Evolutionary conservation across 345 rosid species (phyloP).

Genomic region (Ceriops zippeliana): DNA sequence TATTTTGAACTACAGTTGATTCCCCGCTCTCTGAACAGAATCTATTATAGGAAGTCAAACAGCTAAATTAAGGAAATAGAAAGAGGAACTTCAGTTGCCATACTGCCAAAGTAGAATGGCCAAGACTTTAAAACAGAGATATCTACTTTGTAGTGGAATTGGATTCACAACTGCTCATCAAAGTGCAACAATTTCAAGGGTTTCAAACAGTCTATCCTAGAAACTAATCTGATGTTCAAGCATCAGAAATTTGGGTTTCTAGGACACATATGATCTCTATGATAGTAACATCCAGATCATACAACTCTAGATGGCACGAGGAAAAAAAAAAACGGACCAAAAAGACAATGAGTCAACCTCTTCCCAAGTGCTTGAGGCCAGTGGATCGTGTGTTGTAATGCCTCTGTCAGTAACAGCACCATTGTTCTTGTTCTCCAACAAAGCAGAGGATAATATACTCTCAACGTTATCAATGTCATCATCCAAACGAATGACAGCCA

Average conservation of each 20-base stretch:
- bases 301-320: not conserved
- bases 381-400: slow-evolving; percentile 57
- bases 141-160: not conserved
- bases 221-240: not conserved
- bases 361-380: slow-evolving; percentile 96
- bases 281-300: not conserved
- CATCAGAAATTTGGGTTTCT: not conserved
- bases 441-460: slow-evolving; percentile 50
- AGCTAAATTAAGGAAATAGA: not conserved
- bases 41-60: not conserved
- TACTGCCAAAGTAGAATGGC: not conserved
- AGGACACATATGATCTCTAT: too few relatives aligned
- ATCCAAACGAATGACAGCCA: slow-evolving; percentile 81
- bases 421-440: slow-evolving; percentile 46
- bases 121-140: too few relatives aligned
- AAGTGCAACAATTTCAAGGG: too few relatives aligned
- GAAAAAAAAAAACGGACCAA: not conserved
- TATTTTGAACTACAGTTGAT: not conserved
- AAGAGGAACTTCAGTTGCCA: not conserved
- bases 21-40: not conserved
- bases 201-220: not conserved
- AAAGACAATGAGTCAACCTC: slow-evolving; percentile 49
- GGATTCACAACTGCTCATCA: not conserved
- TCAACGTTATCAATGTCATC: slow-evolving; percentile 68
- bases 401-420: slow-evolving; percentile 46